Evolutionary conservation across 208 protist species (phyloP), one percentile per base, ranked within the genome.

Genomic region (Wallacemonas sp.): DNA sequence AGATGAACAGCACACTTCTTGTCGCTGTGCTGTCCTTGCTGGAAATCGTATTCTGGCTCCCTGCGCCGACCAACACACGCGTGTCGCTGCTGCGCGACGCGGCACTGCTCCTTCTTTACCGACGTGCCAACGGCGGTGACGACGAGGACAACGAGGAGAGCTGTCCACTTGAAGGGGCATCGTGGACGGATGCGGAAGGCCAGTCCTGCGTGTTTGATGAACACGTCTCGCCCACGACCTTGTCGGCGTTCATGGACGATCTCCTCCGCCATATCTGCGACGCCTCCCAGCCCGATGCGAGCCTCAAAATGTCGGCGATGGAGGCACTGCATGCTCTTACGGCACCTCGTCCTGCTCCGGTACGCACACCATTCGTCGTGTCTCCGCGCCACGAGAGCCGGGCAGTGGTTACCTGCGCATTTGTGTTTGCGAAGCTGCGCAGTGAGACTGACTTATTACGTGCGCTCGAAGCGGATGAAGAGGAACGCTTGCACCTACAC

Each of bases 81-180:
- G 62, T 66, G 39, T 2, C 54, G 21, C 66, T 82, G 47, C 31
- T 71, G 31, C 49, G 47, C 2, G 63, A 47, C 5, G 62, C 53
- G 11, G 62, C 47, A 8, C 11, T n/a, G 11, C 27, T 55, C 24
- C 26, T 55, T 9, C 47, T 55, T n/a, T 55, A 22, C 27, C 8
- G 47, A n/a, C 47, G 47, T 4, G 47, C 19, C 44, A 49, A 9
- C 44, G 44, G 5, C 17, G 5, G 44, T 19, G 17, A 14, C 9
- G 44, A 49, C 44, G 44, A 49, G 5, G 9, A 4, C 17, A 49
- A 49, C 44, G 44, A 5, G 19, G 9, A n/a, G n/a, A n/a, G n/a
- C n/a, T n/a, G n/a, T n/a, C n/a, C n/a, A n/a, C n/a, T n/a, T n/a
- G n/a, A n/a, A n/a, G n/a, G n/a, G n/a, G n/a, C n/a, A n/a, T n/a